Percentiles rank a stretch among this genome's conserved stretches.
Conservation (phyloP, 164 flowering plant genomes). For the Hamamelis virginiana region DNA sequence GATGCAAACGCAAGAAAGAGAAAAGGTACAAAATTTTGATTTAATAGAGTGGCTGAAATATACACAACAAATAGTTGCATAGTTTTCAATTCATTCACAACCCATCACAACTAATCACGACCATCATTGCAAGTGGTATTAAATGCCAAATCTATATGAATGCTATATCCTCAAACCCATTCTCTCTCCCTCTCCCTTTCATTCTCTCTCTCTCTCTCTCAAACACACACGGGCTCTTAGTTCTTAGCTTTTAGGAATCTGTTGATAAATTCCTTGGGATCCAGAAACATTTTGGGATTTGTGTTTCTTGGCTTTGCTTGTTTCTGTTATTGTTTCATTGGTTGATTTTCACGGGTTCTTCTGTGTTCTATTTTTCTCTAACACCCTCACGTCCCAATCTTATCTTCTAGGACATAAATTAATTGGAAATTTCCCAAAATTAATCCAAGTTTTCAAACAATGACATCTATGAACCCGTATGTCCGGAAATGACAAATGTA, state of each 20-base stretch:
- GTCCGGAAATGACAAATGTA: too few species aligned
- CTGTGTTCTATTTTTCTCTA: neutral
- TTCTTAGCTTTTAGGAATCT: neutral
- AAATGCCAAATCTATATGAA: neutral
- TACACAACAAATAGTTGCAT: too few species aligned
- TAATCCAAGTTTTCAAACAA: too few species aligned
- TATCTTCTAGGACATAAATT: neutral
- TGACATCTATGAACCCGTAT: too few species aligned
- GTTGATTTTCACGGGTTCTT: neutral
- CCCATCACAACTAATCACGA: slow-evolving; percentile 13
- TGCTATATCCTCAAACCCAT: neutral
- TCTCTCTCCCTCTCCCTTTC: neutral
- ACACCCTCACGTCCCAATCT: neutral
- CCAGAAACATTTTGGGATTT: slow-evolving; percentile 13
- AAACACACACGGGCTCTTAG: too few species aligned
- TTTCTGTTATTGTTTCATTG: neutral
- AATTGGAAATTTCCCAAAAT: too few species aligned
- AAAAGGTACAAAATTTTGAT: neutral
- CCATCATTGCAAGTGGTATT: slow-evolving; percentile 4
- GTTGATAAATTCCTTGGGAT: neutral
- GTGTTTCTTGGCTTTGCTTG: slow-evolving; percentile 5
- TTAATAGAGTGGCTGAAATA: neutral
- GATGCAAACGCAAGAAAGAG: neutral
- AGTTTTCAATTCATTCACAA: neutral
- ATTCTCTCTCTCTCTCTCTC: neutral